Percentiles rank a stretch among this genome's conserved stretches.
These are phyloP conservation scores for Telfairia occidentalis DNA, from an alignment of 331 rosid genomes.

Conservation along the genomic window DNA sequence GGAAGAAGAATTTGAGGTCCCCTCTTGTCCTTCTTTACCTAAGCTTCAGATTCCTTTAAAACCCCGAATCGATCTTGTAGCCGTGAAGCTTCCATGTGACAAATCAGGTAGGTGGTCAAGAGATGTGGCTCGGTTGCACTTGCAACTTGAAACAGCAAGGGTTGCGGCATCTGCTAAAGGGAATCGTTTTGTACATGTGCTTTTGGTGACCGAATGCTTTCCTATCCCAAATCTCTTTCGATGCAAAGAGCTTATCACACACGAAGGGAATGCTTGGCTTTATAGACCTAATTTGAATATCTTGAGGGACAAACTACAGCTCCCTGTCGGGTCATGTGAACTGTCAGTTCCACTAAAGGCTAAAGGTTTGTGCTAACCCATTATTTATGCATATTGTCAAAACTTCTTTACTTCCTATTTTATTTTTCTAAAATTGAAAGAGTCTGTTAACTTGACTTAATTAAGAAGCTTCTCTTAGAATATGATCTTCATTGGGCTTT, in stretches of 20 bases:
- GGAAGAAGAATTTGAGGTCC: conserved; percentile 84
- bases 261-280: conserved; percentile 63
- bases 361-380: conserved; percentile 42
- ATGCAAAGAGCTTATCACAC: conserved; percentile 51
- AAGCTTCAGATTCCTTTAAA: conserved; percentile 51
- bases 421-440: background rate
- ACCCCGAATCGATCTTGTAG: conserved; percentile 73
- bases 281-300: conserved; percentile 48
- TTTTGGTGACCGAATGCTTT: conserved; percentile 61
- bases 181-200: conserved; percentile 43
- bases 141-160: conserved; percentile 86
- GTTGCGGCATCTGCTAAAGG: conserved; percentile 69
- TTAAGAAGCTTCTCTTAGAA: background rate
- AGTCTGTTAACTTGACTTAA: background rate
- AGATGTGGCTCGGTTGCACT: conserved; percentile 77
- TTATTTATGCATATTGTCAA: background rate
- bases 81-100: conserved; percentile 73
- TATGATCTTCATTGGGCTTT: background rate
- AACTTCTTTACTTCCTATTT: background rate
- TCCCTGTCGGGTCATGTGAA: conserved; percentile 84
- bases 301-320: conserved; percentile 53
- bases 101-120: conserved; percentile 67
- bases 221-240: conserved; percentile 66
- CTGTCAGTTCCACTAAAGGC: conserved; percentile 74
- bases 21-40: conserved; percentile 68